These are phyloP conservation scores for Suhomyces tanzawaensis DNA, from an alignment of 805 yeast genomes.

Conservation along the genomic window DNA sequence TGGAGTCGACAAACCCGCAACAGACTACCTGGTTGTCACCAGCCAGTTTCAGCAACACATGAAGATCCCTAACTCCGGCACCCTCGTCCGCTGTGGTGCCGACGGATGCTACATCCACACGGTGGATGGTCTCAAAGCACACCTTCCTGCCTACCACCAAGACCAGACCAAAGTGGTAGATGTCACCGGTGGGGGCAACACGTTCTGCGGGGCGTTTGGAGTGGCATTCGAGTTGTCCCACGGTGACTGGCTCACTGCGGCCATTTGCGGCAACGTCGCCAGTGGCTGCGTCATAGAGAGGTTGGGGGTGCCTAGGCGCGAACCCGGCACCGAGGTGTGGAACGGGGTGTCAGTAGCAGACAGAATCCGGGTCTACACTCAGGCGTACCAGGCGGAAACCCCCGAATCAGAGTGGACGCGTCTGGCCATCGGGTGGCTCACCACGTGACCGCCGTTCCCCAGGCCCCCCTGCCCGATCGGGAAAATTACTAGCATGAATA, in stretches of 20 bases:
- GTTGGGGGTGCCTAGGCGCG: slow-evolving; percentile 62
- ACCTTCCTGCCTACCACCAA: slow-evolving; percentile 77
- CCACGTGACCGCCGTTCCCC: too few species aligned
- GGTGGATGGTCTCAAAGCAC: slow-evolving; percentile 20
- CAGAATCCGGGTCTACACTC: slow-evolving; percentile 42
- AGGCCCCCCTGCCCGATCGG: neutral
- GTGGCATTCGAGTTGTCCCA: slow-evolving; percentile 53
- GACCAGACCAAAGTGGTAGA: slow-evolving; percentile 35
- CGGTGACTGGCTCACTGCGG: slow-evolving; percentile 50
- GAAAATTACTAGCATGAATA: neutral
- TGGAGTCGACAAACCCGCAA: slow-evolving; percentile 29
- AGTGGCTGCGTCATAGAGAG: slow-evolving; percentile 83
- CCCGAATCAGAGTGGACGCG: neutral
- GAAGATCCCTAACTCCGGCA: slow-evolving; percentile 40
- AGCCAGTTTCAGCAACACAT: slow-evolving; percentile 39
- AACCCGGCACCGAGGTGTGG: slow-evolving; percentile 43
- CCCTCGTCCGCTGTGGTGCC: slow-evolving; percentile 75
- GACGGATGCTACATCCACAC: slow-evolving; percentile 59
- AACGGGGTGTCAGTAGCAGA: slow-evolving; percentile 51
- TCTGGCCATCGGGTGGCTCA: too few species aligned
- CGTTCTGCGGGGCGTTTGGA: slow-evolving; percentile 45
- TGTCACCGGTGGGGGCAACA: slow-evolving; percentile 47
- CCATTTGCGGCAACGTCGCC: slow-evolving; percentile 68
- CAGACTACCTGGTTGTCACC: slow-evolving; percentile 28
- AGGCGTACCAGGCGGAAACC: neutral